These are phyloP conservation scores for Exserohilum rostratum DNA, from an alignment of 2,329 filamentous ascomycete species.

Conservation along the genomic window DNA sequence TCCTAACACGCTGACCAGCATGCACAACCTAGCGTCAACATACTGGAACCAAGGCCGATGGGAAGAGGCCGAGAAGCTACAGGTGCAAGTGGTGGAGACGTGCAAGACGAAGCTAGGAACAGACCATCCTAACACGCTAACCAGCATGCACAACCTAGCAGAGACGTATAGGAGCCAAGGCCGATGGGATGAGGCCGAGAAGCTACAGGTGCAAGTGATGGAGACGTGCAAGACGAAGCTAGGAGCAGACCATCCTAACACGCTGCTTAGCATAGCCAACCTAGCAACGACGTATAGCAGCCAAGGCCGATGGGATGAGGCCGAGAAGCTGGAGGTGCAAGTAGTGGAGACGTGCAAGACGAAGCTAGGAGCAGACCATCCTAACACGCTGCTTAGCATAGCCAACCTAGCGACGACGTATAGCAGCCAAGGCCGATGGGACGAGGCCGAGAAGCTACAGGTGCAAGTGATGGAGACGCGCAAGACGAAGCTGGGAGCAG, in stretches of 20 bases:
- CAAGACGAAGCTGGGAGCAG: too few relatives aligned
- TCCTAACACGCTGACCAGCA: too few relatives aligned
- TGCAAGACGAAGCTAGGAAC: too few relatives aligned
- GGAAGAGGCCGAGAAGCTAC: too few relatives aligned
- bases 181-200: neutral
- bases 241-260: constrained; percentile 12
- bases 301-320: neutral
- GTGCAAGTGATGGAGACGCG: too few relatives aligned
- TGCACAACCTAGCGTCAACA: too few relatives aligned
- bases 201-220: neutral
- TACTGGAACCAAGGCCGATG: too few relatives aligned
- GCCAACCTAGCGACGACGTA: too few relatives aligned
- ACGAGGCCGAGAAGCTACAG: too few relatives aligned
- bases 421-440: too few relatives aligned
- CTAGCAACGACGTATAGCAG: neutral
- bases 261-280: constrained; percentile 11
- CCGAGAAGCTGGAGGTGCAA: neutral
- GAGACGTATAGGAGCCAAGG: neutral
- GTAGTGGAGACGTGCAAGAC: neutral
- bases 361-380: neutral
- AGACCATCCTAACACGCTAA: too few relatives aligned
- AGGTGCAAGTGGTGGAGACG: too few relatives aligned
- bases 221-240: neutral
- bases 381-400: neutral
- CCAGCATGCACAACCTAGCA: neutral